Percentiles rank a stretch among this genome's conserved stretches.
Conservation (phyloP, 2,329 filamentous ascomycete genomes). For the Ambrosiella xylebori region DNA sequence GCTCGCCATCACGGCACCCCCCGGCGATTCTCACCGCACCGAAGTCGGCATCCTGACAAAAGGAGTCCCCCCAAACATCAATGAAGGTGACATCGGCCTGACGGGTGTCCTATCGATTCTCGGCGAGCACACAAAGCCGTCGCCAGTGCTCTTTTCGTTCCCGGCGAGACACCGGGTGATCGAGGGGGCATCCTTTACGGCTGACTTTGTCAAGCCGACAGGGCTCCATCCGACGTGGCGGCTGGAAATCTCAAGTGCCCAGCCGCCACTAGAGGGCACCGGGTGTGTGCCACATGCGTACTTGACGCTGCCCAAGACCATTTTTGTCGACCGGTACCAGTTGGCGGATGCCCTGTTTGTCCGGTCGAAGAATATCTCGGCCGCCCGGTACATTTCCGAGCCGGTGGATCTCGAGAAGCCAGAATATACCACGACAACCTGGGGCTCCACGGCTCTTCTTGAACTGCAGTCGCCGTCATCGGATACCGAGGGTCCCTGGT, state of each 20-base stretch:
- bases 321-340: conserved; percentile 84
- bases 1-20: neutral
- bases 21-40: conserved; percentile 31
- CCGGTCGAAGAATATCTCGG: conserved; percentile 57
- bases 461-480: conserved; percentile 44
- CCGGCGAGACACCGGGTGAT: conserved; percentile 57
- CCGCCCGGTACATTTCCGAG: conserved; percentile 49
- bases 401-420: conserved; percentile 85
- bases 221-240: conserved; percentile 72
- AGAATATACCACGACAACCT: conserved; percentile 55
- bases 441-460: conserved; percentile 66
- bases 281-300: conserved; percentile 62
- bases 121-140: conserved; percentile 54
- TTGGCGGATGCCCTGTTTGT: conserved; percentile 62
- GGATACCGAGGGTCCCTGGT: conserved; percentile 33
- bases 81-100: conserved; percentile 59
- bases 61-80: conserved; percentile 39
- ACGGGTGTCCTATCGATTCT: conserved; percentile 65
- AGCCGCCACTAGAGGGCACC: conserved; percentile 33
- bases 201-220: conserved; percentile 49
- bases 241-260: conserved; percentile 40
- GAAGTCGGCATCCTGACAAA: conserved; percentile 67
- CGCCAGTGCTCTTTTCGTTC: conserved; percentile 67
- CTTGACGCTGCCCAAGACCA: conserved; percentile 59
- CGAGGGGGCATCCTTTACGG: conserved; percentile 34